A percentile compares a stretch with the other conserved stretches of the same genome.
These are phyloP conservation scores for Diddensiella santjacobensis DNA, from an alignment of 805 yeast species.

Conservation along the genomic window DNA sequence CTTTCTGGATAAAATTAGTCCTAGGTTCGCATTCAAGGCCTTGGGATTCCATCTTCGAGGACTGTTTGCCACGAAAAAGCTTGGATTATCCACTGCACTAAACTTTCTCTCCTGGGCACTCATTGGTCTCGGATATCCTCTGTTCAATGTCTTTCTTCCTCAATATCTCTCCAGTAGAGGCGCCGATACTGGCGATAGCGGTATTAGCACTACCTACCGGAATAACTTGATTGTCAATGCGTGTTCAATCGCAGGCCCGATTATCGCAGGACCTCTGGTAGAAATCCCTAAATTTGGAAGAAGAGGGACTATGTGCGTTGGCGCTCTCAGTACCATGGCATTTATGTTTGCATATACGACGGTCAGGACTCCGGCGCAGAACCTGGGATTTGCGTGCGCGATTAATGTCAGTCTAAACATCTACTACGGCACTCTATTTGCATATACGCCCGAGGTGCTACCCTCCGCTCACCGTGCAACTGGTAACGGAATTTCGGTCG, in stretches of 20 bases:
- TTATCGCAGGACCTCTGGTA: slow-evolving; percentile 39
- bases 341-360: slow-evolving; percentile 62
- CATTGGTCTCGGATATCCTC: slow-evolving; percentile 56
- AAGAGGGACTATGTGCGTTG: slow-evolving; percentile 52
- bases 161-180: slow-evolving; percentile 50
- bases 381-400: slow-evolving; percentile 47
- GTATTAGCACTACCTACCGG: slow-evolving; percentile 26
- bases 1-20: slow-evolving; percentile 15
- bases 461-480: slow-evolving; percentile 53
- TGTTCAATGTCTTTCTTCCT: slow-evolving; percentile 53
- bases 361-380: slow-evolving; percentile 51
- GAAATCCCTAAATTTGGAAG: slow-evolving; percentile 30
- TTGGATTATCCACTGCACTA: slow-evolving; percentile 45
- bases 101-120: slow-evolving; percentile 51
- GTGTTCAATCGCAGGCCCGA: slow-evolving; percentile 50
- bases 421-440: slow-evolving; percentile 58
- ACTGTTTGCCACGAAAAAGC: slow-evolving; percentile 44
- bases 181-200: slow-evolving; percentile 31
- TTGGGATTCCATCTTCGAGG: slow-evolving; percentile 40
- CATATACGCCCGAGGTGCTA: slow-evolving; percentile 64
- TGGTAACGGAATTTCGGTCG: slow-evolving; percentile 58
- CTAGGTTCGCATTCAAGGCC: slow-evolving; percentile 24
- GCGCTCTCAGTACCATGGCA: slow-evolving; percentile 53
- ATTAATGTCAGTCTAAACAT: slow-evolving; percentile 48
- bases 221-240: slow-evolving; percentile 41